Evolutionary conservation across 495 filamentous ascomycete species (phyloP).

Genomic region (Xylaria flabelliformis): DNA sequence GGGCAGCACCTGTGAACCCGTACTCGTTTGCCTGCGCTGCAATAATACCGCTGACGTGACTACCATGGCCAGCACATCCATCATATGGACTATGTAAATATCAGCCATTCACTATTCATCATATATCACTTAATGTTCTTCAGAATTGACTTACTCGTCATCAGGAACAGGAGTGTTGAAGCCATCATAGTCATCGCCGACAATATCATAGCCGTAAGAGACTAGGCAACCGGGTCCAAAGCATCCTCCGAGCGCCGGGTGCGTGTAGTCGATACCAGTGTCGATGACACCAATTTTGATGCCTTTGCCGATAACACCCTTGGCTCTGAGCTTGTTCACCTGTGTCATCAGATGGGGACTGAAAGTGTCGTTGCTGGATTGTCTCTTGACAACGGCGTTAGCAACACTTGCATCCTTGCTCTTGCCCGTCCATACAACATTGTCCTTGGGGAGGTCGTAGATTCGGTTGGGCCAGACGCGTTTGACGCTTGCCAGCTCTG

Average conservation of each 20-base stretch:
- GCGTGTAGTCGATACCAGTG: constrained; percentile 61
- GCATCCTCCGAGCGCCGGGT: constrained; percentile 65
- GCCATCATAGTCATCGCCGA: constrained; percentile 58
- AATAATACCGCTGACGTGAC: constrained; percentile 61
- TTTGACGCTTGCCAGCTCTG: constrained; percentile 51
- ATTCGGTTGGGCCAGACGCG: constrained; percentile 53
- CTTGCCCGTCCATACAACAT: constrained; percentile 52
- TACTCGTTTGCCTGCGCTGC: constrained; percentile 58
- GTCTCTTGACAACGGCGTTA: constrained; percentile 39
- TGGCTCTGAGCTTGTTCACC: constrained; percentile 54
- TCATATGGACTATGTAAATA: constrained; percentile 39
- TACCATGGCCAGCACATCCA: constrained; percentile 55
- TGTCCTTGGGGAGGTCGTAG: constrained; percentile 50
- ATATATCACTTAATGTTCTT: constrained; percentile 26
- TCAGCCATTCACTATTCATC: constrained; percentile 34
- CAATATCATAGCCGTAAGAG: constrained; percentile 59
- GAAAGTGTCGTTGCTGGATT: constrained; percentile 47
- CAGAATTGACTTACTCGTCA: constrained; percentile 37
- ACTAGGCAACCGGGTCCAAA: constrained; percentile 61
- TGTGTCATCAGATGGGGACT: constrained; percentile 55
- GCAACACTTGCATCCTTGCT: constrained; percentile 37
- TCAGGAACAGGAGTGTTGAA: constrained; percentile 52
- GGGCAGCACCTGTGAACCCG: constrained; percentile 61
- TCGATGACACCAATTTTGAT: constrained; percentile 58
- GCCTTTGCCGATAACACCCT: constrained; percentile 52